Percentiles rank a stretch among this genome's conserved stretches.
Evolutionary conservation across 2,329 filamentous ascomycete species (phyloP).

Genomic region (Monosporascus sp.): DNA sequence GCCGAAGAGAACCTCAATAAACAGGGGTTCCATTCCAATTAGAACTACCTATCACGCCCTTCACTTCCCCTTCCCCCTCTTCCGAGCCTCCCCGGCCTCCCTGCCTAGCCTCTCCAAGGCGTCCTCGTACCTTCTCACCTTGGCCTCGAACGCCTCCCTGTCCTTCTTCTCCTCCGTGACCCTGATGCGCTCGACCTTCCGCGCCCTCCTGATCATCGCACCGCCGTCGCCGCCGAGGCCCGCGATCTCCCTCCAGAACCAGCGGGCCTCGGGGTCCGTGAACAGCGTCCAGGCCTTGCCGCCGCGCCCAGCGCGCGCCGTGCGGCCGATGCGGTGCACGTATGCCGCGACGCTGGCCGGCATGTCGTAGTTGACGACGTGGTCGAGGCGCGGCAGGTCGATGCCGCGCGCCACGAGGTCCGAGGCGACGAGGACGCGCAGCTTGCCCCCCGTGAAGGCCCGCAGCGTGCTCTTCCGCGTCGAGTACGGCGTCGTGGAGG

Average conservation of each 20-base stretch:
- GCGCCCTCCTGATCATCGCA: conserved; percentile 31
- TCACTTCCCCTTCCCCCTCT: neutral
- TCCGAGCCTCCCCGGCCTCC: conserved; percentile 42
- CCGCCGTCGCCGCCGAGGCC: neutral
- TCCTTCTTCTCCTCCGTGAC: conserved; percentile 32
- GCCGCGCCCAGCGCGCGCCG: conserved; percentile 70
- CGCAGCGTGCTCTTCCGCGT: conserved; percentile 61
- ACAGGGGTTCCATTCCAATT: too few relatives aligned
- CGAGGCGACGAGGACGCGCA: conserved; percentile 78
- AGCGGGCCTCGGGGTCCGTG: conserved; percentile 73
- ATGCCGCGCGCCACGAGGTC: conserved; percentile 91
- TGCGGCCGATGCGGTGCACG: conserved; percentile 87
- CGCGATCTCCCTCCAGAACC: conserved; percentile 86
- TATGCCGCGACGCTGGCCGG: conserved; percentile 77
- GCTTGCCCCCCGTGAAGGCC: conserved; percentile 56
- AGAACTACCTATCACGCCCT: neutral
- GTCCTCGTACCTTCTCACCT: conserved; percentile 42
- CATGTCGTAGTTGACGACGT: conserved; percentile 92
- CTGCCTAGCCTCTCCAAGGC: conserved; percentile 58
- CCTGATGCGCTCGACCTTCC: conserved; percentile 42
- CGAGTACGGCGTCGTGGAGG: conserved; percentile 71
- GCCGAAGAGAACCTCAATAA: too few relatives aligned
- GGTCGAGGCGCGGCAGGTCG: conserved; percentile 70
- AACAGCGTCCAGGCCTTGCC: conserved; percentile 86
- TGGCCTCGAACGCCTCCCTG: conserved; percentile 39